Percentiles rank a stretch among this genome's conserved stretches.
Evolutionary conservation across 83 land plant genomes (phyloP).

Genomic region (Picea abies): DNA sequence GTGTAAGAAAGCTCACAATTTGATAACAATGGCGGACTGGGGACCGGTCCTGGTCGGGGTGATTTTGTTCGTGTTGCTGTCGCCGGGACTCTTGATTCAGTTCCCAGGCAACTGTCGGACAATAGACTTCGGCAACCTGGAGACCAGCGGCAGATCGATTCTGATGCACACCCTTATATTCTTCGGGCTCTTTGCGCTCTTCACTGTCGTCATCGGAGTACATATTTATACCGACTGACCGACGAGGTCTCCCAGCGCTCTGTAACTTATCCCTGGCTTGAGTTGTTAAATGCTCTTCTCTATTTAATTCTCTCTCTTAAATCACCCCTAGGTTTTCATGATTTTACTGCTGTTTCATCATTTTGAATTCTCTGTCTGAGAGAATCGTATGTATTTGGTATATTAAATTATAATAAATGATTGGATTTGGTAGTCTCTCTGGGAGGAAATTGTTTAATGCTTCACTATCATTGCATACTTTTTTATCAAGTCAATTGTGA

Average conservation of each 20-base stretch:
- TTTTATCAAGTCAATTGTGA: too few relatives aligned
- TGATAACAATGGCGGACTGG: constrained; percentile 34
- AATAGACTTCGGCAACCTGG: constrained; percentile 43
- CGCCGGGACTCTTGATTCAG: constrained; percentile 51
- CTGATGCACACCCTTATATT: constrained; percentile 45
- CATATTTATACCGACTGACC: constrained; percentile 32
- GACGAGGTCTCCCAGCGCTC: too few relatives aligned
- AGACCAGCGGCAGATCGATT: constrained; percentile 49
- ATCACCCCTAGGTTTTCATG: too few relatives aligned
- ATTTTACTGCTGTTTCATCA: too few relatives aligned
- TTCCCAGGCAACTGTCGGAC: constrained; percentile 31
- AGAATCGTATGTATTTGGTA: too few relatives aligned
- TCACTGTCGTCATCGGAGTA: constrained; percentile 37
- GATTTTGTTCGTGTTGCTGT: constrained; percentile 41
- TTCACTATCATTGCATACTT: too few relatives aligned
- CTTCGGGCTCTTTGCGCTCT: constrained; percentile 44
- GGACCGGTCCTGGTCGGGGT: constrained; percentile 49
- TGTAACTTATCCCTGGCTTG: too few relatives aligned
- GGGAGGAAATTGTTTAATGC: too few relatives aligned
- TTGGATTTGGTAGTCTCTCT: too few relatives aligned
- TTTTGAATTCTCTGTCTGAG: not conserved
- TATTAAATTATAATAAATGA: too few relatives aligned
- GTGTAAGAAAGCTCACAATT: too few relatives aligned
- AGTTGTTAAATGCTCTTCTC: too few relatives aligned
- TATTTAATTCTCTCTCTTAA: not conserved